Percentiles rank a stretch among this genome's conserved stretches.
Conservation (phyloP, 345 rosid genomes). For the Sonneratia caseolaris region DNA sequence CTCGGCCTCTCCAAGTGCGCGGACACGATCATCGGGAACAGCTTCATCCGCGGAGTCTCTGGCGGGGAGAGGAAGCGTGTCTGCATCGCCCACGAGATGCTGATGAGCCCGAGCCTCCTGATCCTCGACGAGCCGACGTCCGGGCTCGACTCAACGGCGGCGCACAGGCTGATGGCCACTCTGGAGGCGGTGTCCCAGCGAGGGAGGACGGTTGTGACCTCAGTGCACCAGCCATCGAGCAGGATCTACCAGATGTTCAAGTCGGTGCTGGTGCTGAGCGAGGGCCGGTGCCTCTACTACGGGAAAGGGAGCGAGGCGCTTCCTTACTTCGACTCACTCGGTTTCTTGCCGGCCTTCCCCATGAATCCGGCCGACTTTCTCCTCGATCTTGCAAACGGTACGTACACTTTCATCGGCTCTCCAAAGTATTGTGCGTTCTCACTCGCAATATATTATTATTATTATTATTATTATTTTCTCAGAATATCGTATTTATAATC, state of each 20-base stretch:
- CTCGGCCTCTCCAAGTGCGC: slow-evolving; percentile 72
- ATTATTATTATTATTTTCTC: too few species aligned
- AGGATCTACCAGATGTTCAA: slow-evolving; percentile 69
- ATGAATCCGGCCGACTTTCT: slow-evolving; percentile 98
- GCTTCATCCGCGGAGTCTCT: slow-evolving; percentile 76
- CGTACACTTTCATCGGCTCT: slow-evolving; percentile 15
- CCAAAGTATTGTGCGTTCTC: too few species aligned
- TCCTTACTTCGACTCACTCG: slow-evolving; percentile 62
- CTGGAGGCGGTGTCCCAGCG: slow-evolving; percentile 50
- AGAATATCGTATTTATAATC: too few species aligned
- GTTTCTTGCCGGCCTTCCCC: slow-evolving; percentile 81
- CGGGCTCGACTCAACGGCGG: slow-evolving; percentile 88
- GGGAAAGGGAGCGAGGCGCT: slow-evolving; percentile 66
- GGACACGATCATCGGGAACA: slow-evolving; percentile 72
- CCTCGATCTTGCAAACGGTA: slow-evolving; percentile 97
- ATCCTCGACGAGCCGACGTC: slow-evolving; percentile 93
- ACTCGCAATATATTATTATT: too few species aligned
- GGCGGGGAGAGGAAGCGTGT: slow-evolving; percentile 90
- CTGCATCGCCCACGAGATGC: slow-evolving; percentile 81
- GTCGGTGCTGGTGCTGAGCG: slow-evolving; percentile 65
- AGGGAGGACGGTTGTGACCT: slow-evolving; percentile 66
- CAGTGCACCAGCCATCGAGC: slow-evolving; percentile 94
- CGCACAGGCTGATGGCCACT: slow-evolving; percentile 58
- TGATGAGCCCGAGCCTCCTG: slow-evolving; percentile 69
- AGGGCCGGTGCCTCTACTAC: slow-evolving; percentile 69